These are phyloP conservation scores for Diaporthe australafricana DNA, from an alignment of 2,329 filamentous ascomycete species.

Conservation along the genomic window DNA sequence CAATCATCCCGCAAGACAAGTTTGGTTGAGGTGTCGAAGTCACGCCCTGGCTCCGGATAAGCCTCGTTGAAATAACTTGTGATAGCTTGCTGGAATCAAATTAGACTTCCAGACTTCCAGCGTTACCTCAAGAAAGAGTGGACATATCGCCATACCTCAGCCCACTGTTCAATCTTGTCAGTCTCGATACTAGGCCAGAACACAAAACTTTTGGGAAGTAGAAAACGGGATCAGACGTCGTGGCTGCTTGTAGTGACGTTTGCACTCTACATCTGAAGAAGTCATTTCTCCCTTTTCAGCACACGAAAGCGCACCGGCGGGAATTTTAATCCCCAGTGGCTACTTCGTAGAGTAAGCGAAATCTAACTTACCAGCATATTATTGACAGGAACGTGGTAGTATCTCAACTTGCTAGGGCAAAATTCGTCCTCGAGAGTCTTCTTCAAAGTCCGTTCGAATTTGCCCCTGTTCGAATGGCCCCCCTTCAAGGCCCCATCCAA, in stretches of 20 bases:
- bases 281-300: not conserved
- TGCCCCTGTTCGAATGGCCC: not conserved
- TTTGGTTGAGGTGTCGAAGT: constrained; percentile 26
- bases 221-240: not conserved
- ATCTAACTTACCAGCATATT: constrained; percentile 38
- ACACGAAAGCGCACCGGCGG: not conserved
- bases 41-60: constrained; percentile 30
- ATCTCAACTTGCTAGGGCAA: constrained; percentile 28
- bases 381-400: constrained; percentile 39
- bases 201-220: not conserved
- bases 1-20: constrained; percentile 46
- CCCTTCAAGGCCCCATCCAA: constrained; percentile 2
- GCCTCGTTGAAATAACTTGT: constrained; percentile 44
- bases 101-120: not conserved
- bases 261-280: not conserved
- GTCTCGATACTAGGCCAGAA: not conserved
- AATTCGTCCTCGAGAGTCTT: not conserved
- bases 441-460: not conserved
- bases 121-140: not conserved
- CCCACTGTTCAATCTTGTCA: constrained; percentile 40
- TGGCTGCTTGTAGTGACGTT: too few relatives aligned
- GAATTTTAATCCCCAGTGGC: not conserved
- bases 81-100: constrained; percentile 43
- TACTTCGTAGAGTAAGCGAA: not conserved
- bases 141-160: constrained; percentile 41